phyloP scores from a whole-genome alignment of 2,329 filamentous ascomycete species.

The Pyricularia sp. region DNA sequence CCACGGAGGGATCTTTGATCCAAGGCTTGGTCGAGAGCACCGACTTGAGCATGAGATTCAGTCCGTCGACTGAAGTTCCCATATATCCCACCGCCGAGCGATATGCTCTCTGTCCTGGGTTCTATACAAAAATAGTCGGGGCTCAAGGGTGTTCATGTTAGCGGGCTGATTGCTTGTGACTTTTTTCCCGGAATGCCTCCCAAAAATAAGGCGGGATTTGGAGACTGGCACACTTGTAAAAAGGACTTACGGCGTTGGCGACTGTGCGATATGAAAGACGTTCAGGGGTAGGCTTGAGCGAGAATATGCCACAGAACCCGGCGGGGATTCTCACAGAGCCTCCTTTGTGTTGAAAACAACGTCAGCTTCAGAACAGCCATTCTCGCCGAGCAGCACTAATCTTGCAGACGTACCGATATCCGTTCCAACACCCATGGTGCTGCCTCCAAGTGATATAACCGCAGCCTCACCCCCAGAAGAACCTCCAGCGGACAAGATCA shows the following conservation, averaged over 20 bases:
- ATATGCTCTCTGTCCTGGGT: not conserved
- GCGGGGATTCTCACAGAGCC: not conserved
- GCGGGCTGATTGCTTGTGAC: too few species aligned
- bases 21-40: conserved; percentile 53
- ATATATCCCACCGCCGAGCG: conserved; percentile 53
- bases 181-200: too few species aligned
- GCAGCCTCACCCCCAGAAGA: conserved; percentile 60
- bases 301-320: not conserved
- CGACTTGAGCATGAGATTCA: conserved; percentile 43
- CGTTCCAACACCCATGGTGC: conserved; percentile 51
- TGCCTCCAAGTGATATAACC: conserved; percentile 48
- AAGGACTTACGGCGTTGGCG: not conserved
- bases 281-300: not conserved
- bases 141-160: too few species aligned
- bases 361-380: not conserved
- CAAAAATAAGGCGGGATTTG: not conserved
- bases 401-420: conserved; percentile 38
- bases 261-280: not conserved
- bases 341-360: not conserved
- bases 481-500: conserved; percentile 51
- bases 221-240: not conserved
- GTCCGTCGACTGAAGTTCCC: conserved; percentile 40
- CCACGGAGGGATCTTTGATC: conserved; percentile 54
- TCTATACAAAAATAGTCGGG: not conserved
- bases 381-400: not conserved